Base-by-base conservation (phyloP, 305 asterid species). In the Fraxinus greggii region DNA sequence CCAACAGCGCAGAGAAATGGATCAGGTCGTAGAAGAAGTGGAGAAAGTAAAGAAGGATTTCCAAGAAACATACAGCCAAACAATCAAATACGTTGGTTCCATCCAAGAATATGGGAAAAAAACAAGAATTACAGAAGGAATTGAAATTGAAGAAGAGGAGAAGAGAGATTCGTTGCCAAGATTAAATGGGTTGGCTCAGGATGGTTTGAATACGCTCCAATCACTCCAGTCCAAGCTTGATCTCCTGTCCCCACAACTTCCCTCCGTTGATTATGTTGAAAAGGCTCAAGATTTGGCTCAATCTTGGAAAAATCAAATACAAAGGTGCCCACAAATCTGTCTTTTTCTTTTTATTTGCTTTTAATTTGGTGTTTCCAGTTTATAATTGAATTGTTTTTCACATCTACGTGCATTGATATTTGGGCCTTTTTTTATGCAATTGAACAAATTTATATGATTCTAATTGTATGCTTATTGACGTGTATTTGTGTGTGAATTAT, bases 161-260 rank as follows among this genome's bases (percentile, higher is more conserved):
- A 86, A 85, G 80, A 90, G 90, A 84, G 86, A 90, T 81, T 96
- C 99, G 10, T 86, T 96, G 86, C 98, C 97, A 12, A 91, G 99
- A 87, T 90, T 94, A 80, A 96, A 96, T 76, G 97, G 99, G 48
- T 84, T 93, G 45, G 98, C 97, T 78, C 99, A 96, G 84, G 98
- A 96, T 90, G 93, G 94, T 76, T 75, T 93, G 74, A 89, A 83
- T 83, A 48, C 78, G 80, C 90, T 96, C 76, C 92, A 91, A 81
- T 91, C 98, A 0, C 93, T 91, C 77, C 97, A 91, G 23, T 94
- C 92, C 89, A 86, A 92, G 84, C 97, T 96, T 45, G 99, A 96
- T 89, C 96, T 96, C 67, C 92, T 96, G 81, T 97, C 97, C 54
- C 98, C 97, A 4, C 98, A 96, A 74, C 92, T 93, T 51, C 91